These are phyloP conservation scores for Ceratobasidium sp. DNA, from an alignment of 1,284 basidiomycete species.

Conservation along the genomic window DNA sequence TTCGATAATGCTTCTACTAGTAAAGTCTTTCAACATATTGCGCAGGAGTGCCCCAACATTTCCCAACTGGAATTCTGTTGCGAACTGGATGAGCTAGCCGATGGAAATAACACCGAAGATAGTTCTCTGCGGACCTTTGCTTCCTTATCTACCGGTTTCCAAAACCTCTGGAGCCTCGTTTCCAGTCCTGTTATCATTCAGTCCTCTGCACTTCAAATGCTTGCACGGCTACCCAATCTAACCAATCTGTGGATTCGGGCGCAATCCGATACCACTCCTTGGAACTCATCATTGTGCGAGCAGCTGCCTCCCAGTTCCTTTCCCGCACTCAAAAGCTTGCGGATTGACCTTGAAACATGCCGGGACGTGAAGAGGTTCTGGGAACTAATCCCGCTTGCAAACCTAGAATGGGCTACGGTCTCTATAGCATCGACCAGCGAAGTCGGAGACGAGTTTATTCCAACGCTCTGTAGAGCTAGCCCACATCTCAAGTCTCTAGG, in stretches of 20 bases:
- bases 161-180: no score
- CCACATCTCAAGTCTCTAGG: background rate
- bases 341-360: background rate
- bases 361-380: background rate
- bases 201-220: no score
- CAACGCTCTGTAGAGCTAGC: background rate
- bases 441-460: background rate
- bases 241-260: no score
- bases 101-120: background rate
- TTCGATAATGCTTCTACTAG: no score
- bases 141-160: no score
- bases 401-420: background rate
- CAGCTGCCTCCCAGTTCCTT: background rate
- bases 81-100: background rate
- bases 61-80: background rate
- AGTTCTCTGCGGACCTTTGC: no score
- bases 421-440: background rate
- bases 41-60: background rate
- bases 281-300: no score
- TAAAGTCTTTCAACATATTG: background rate
- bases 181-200: no score
- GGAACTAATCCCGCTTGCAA: background rate
- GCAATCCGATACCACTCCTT: no score
- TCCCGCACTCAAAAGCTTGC: background rate
- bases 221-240: no score